Conservation (phyloP, 139 green algal species). For the Coelastrella sp. region DNA sequence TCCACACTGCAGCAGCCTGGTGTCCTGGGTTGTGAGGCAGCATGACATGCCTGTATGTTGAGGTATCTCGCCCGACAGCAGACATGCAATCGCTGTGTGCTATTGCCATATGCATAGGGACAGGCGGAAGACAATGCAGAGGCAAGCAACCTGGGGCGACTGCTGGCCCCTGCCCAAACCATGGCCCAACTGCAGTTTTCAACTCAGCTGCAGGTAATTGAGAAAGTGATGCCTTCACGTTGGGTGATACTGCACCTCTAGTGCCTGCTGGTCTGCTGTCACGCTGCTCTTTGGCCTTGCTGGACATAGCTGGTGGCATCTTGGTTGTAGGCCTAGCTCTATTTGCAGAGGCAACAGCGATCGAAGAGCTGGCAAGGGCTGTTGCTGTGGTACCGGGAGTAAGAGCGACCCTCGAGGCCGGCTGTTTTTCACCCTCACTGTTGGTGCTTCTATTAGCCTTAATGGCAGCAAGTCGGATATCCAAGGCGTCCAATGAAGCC, state of each 20-base stretch:
- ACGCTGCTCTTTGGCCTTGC: background rate
- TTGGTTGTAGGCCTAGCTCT: no score
- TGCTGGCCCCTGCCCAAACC: background rate
- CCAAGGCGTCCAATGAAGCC: background rate
- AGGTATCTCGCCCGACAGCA: no score
- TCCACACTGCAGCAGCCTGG: background rate
- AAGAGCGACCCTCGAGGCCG: no score
- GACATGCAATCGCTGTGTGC: no score
- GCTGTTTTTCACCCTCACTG: no score
- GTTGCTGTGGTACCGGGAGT: no score
- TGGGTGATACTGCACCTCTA: background rate
- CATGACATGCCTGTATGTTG: no score
- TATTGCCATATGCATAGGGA: background rate
- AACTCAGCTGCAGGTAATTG: background rate
- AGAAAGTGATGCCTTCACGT: no score
- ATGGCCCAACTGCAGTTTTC: background rate
- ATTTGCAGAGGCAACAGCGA: no score
- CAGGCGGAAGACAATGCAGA: no score
- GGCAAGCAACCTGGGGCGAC: background rate
- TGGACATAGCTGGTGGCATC: background rate
- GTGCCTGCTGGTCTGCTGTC: background rate
- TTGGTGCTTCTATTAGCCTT: background rate
- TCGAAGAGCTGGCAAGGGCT: no score
- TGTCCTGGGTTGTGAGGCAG: no score
- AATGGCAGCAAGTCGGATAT: background rate